Evolutionary conservation across 1,284 basidiomycete species (phyloP).

Genomic region (Rhodotorula mucilaginosa): DNA sequence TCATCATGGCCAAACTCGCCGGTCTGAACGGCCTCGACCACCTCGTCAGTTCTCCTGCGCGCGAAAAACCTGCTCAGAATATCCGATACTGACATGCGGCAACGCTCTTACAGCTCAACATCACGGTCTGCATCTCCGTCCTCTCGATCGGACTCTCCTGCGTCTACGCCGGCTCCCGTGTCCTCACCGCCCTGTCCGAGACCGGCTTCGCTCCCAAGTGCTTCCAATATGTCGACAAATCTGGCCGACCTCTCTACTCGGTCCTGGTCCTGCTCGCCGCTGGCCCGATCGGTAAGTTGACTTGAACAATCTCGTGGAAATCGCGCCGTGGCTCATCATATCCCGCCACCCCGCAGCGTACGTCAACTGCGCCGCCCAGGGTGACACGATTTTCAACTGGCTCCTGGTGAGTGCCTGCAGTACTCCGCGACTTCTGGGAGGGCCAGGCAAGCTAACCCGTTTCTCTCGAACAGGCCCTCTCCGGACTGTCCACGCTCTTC

Average conservation of each 20-base stretch:
- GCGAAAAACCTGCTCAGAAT: neutral
- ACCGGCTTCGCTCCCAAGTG: slow-evolving; percentile 46
- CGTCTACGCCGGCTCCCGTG: slow-evolving; percentile 51
- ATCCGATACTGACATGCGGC: neutral
- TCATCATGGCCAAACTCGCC: slow-evolving; percentile 53
- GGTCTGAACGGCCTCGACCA: slow-evolving; percentile 52
- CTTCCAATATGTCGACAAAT: slow-evolving; percentile 55
- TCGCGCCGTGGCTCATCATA: neutral
- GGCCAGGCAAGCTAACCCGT: neutral
- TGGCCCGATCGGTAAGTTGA: slow-evolving; percentile 1
- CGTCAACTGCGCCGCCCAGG: slow-evolving; percentile 39
- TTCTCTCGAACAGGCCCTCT: slow-evolving; percentile 45
- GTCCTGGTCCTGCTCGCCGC: slow-evolving; percentile 49
- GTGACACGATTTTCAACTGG: slow-evolving; percentile 48
- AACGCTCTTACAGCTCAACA: slow-evolving; percentile 46
- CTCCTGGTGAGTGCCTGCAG: slow-evolving; percentile 39
- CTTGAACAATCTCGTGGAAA: neutral
- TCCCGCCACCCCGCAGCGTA: slow-evolving; percentile 47
- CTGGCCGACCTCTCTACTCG: slow-evolving; percentile 54
- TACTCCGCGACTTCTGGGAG: no score
- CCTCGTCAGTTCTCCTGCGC: slow-evolving; percentile 40
- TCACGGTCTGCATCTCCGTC: slow-evolving; percentile 47
- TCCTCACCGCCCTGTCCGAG: slow-evolving; percentile 45
- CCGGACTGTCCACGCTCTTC: slow-evolving; percentile 56
- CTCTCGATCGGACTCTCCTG: slow-evolving; percentile 51